Evolutionary conservation across 805 yeast genomes (phyloP).

Genomic region (Ogataea haglerorum): DNA sequence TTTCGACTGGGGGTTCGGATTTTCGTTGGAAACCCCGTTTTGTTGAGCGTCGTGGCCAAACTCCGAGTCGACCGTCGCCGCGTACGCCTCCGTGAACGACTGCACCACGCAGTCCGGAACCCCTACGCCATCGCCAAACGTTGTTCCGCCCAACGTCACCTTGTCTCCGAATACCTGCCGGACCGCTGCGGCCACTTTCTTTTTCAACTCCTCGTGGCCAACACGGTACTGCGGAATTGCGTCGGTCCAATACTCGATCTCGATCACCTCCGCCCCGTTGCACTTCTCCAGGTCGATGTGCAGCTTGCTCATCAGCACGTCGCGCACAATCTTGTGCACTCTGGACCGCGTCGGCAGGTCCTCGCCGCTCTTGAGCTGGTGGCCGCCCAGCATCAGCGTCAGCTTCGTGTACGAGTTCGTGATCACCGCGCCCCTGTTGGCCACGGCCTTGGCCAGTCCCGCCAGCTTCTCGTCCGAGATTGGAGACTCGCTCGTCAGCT

Average conservation of each 20-base stretch:
- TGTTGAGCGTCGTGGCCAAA: neutral
- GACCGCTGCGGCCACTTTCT: constrained; percentile 34
- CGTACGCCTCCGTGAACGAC: constrained; percentile 56
- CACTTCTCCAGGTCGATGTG: constrained; percentile 18
- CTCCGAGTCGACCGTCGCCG: constrained; percentile 11
- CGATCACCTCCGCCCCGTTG: constrained; percentile 23
- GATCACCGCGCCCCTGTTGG: constrained; percentile 16
- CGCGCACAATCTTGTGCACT: constrained; percentile 21
- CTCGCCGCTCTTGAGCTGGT: constrained; percentile 15
- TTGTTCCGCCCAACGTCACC: constrained; percentile 72
- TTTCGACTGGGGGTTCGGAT: constrained; percentile 1
- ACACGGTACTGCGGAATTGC: constrained; percentile 81
- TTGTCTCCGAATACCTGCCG: constrained; percentile 36
- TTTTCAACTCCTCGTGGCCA: constrained; percentile 54
- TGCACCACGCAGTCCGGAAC: constrained; percentile 82
- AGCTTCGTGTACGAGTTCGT: constrained; percentile 55
- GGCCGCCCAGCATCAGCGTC: constrained; percentile 91
- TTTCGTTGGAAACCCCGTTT: constrained; percentile 3
- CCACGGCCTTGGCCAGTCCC: constrained; percentile 16
- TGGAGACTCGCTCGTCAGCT: constrained; percentile 5
- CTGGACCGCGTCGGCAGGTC: constrained; percentile 24
- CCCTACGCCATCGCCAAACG: constrained; percentile 77
- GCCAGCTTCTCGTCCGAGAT: constrained; percentile 10
- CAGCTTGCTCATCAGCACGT: constrained; percentile 21
- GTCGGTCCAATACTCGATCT: constrained; percentile 42